Percentiles rank a stretch among this genome's conserved stretches.
phyloP scores from a whole-genome alignment of 148 eudicot species.

The Chenopodium quinoa region DNA sequence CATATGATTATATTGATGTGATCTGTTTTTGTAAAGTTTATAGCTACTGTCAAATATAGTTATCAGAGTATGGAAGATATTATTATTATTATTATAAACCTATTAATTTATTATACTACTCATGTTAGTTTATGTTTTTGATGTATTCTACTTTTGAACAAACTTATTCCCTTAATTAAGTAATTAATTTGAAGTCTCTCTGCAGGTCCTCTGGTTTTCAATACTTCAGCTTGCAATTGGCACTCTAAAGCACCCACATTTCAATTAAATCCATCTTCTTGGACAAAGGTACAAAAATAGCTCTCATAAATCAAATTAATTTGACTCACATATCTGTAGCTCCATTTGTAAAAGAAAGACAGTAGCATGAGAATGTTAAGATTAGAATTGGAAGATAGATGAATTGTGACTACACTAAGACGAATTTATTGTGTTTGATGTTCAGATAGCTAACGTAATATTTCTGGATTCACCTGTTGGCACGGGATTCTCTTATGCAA shows the following conservation, averaged over 20 bases:
- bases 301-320: no score
- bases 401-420: background rate
- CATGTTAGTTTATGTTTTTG: no score
- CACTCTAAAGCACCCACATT: slow-evolving; percentile 24
- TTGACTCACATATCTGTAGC: background rate
- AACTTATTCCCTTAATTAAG: background rate
- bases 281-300: slow-evolving; percentile 28
- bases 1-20: no score
- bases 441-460: slow-evolving; percentile 57
- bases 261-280: slow-evolving; percentile 33
- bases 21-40: no score
- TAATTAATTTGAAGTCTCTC: background rate
- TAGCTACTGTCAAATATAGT: no score
- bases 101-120: no score
- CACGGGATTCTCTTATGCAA: slow-evolving; percentile 73
- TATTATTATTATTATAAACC: no score
- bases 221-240: slow-evolving; percentile 24
- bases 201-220: slow-evolving; percentile 47
- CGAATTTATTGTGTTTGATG: background rate
- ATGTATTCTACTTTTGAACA: no score
- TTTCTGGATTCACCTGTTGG: slow-evolving; percentile 67
- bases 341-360: background rate
- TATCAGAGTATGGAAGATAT: no score
- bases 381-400: background rate
- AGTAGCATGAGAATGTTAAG: background rate